Evolutionary conservation across 345 rosid species (phyloP).

Genomic region (Fremontodendron californicum): DNA sequence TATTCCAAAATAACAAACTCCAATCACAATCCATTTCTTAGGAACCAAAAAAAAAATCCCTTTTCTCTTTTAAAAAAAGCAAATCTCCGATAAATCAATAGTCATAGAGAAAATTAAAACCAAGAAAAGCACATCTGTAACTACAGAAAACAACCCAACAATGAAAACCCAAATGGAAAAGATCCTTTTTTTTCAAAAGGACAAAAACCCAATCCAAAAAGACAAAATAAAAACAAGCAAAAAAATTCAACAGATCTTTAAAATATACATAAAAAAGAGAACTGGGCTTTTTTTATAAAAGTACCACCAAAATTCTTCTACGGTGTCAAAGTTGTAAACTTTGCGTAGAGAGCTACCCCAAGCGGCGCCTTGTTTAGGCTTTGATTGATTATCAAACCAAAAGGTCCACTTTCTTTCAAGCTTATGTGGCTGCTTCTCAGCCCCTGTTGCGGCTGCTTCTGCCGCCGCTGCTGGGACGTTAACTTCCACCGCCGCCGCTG

Average conservation of each 20-base stretch:
- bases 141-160: neutral
- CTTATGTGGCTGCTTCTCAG: constrained; percentile 49
- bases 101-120: neutral
- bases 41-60: neutral
- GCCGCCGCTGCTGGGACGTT: constrained; percentile 18
- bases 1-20: neutral
- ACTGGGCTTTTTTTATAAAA: constrained; percentile 18
- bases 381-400: constrained; percentile 86
- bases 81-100: neutral
- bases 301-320: constrained; percentile 95
- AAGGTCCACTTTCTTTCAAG: constrained; percentile 87
- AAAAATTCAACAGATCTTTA: neutral
- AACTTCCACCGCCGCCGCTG: constrained; percentile 35
- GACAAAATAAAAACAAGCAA: neutral
- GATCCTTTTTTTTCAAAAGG: neutral
- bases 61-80: neutral
- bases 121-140: neutral
- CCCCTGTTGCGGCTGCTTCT: constrained; percentile 18
- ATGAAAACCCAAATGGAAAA: constrained; percentile 4
- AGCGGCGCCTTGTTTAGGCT: constrained; percentile 70
- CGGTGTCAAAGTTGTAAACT: constrained; percentile 79
- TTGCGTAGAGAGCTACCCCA: constrained; percentile 85
- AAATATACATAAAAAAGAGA: neutral
- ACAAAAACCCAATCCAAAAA: neutral
- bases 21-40: neutral